Evolutionary conservation across 2,329 filamentous ascomycete genomes (phyloP).

Genomic region (Colletotrichum abscissum): DNA sequence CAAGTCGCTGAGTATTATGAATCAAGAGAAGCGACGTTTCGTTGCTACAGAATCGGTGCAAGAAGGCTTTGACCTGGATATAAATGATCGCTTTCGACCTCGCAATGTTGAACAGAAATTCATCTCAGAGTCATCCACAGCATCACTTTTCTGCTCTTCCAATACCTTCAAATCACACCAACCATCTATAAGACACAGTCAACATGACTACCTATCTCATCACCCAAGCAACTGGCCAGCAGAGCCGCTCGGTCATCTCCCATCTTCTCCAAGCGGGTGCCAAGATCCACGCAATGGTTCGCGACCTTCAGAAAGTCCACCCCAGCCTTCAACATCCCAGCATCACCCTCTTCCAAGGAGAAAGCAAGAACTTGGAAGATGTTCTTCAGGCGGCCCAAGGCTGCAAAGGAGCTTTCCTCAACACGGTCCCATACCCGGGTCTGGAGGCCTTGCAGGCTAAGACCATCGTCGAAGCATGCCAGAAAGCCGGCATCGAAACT

Average conservation of each 20-base stretch:
- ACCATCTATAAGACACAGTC: background rate
- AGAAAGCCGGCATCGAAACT: constrained; percentile 45
- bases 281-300: constrained; percentile 50
- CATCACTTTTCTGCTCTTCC: background rate
- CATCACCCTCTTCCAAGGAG: constrained; percentile 49
- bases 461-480: constrained; percentile 44
- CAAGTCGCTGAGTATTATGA: background rate
- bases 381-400: constrained; percentile 46
- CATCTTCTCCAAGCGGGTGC: constrained; percentile 47
- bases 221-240: constrained; percentile 49
- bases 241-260: constrained; percentile 43
- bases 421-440: constrained; percentile 41
- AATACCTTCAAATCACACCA: background rate
- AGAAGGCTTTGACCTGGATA: background rate
- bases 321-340: constrained; percentile 38
- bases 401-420: constrained; percentile 46
- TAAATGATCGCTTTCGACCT: background rate
- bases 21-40: background rate
- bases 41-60: background rate
- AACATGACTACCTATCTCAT: constrained; percentile 48
- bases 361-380: constrained; percentile 45
- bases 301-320: constrained; percentile 45
- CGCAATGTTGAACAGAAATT: background rate
- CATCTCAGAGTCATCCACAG: background rate
- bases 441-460: constrained; percentile 45